Evolutionary conservation across 75 land plant genomes (phyloP), one percentile per base, ranked within the genome.

Genomic region (Azolla pinnata): DNA sequence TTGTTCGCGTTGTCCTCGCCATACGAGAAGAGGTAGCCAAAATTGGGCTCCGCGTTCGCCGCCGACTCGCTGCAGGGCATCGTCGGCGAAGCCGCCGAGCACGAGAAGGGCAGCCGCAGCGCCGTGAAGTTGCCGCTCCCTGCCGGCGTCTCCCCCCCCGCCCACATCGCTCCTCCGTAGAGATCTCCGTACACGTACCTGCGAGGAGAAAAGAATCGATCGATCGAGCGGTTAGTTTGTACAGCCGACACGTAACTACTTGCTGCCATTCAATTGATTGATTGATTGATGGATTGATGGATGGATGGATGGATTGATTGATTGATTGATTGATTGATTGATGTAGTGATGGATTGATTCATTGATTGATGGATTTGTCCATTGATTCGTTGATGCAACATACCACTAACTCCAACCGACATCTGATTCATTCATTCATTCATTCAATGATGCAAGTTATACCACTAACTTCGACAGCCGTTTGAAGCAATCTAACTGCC

Each of bases 181-280:
- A 82, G 48, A 70, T 92, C 97, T 38, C 68, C 80, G 65, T 73
- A 92, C 48, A 92, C 21, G 64, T 82, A 92, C 78, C 97, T 92
- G 83, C 33, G 57, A 66, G 12, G 17, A 48, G 4, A 61, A 29
- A 4, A 24, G 5, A 17, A 44, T 20, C 4, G 12, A 23, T 17
- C 26, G 17, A 23, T 3, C 38, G 54, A 59, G 23, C 3, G 10
- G 50, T 2, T 14, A n/a, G 7, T 14, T 5, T 0, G 17, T 25
- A 24, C 12, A 44, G 0, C 27, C 0, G 1, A 12, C 29, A 21
- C 24, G 3, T 44, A 25, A 4, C 2, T 19, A 33, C 26, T 40
- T 7, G 27, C 33, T 12, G 0, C 58, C 24, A 9, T 31, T 10
- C 12, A 29, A 12, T n/a, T n/a, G n/a, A n/a, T n/a, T n/a, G n/a